Percentiles rank a stretch among this genome's conserved stretches.
Conservation (phyloP, 23 red algal species). For the Chondrus crispus region DNA sequence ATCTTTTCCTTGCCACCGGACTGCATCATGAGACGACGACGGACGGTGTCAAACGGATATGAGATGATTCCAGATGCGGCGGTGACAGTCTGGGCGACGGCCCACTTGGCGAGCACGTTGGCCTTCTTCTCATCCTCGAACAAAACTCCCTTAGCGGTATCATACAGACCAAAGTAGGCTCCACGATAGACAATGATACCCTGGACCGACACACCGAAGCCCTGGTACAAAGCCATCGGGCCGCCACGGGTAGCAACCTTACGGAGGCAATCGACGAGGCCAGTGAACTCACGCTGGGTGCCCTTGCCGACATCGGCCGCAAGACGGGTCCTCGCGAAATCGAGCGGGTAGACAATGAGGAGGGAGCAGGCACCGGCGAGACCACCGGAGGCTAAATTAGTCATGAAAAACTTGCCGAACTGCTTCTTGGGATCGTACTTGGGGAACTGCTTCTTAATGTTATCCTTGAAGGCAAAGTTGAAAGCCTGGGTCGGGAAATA, state of each 20-base stretch:
- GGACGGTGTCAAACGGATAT: constrained; percentile 99
- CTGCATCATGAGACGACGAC: constrained; percentile 99
- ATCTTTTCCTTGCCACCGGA: constrained; percentile 86
- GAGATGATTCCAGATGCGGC: constrained; percentile 85
- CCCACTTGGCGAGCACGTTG: constrained; percentile 89
- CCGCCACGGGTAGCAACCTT: constrained; percentile 75
- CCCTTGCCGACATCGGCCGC: constrained; percentile 97
- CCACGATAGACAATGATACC: constrained; percentile 99
- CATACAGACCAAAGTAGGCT: constrained; percentile 99
- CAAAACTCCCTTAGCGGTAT: constrained; percentile 94
- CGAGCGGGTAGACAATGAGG: constrained; percentile 95
- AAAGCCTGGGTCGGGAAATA: constrained; percentile 99
- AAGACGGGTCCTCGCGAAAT: constrained; percentile 99
- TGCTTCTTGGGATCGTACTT: constrained; percentile 92
- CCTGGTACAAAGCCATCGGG: constrained; percentile 88
- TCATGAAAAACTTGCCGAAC: constrained; percentile 87
- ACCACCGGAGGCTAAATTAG: constrained; percentile 96
- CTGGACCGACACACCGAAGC: constrained; percentile 96
- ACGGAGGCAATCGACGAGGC: constrained; percentile 78
- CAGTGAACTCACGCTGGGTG: constrained; percentile 73
- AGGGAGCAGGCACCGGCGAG: constrained; percentile 94
- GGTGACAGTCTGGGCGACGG: constrained; percentile 93
- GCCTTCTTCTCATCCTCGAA: constrained; percentile 89
- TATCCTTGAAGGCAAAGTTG: constrained; percentile 99
- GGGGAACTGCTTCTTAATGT: constrained; percentile 97